phyloP scores from a whole-genome alignment of 352 stramenopile genomes.

The Pythium insidiosum region DNA sequence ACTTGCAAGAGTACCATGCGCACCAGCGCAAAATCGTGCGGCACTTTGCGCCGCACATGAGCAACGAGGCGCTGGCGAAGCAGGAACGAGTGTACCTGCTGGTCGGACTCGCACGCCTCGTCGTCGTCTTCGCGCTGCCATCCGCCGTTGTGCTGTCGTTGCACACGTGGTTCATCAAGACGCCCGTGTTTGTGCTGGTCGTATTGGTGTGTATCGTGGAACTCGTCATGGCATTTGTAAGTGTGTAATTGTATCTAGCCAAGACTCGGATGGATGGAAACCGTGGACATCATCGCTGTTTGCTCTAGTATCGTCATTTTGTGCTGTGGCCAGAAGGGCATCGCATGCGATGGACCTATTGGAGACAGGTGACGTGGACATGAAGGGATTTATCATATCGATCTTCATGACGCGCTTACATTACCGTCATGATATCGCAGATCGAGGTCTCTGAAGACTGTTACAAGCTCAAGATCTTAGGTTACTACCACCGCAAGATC shows the following conservation, averaged over 20 bases:
- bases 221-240: constrained; percentile 37
- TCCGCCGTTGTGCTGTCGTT: constrained; percentile 34
- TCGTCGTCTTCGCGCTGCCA: constrained; percentile 46
- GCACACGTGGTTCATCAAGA: constrained; percentile 50
- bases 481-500: constrained; percentile 83
- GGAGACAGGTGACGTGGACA: constrained; percentile 35
- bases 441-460: constrained; percentile 60
- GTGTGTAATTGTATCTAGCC: too few relatives aligned
- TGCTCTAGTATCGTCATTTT: constrained; percentile 49
- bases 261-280: too few relatives aligned
- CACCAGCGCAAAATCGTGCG: constrained; percentile 70
- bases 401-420: too few relatives aligned
- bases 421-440: too few relatives aligned
- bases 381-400: not conserved
- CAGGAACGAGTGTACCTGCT: constrained; percentile 56
- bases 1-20: constrained; percentile 28
- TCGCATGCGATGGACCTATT: constrained; percentile 61
- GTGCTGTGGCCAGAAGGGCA: constrained; percentile 70
- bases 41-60: constrained; percentile 59
- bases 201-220: constrained; percentile 39
- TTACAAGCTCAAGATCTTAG: constrained; percentile 75
- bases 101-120: constrained; percentile 37
- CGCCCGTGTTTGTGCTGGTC: constrained; percentile 53
- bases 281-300: not conserved
- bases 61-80: constrained; percentile 29